phyloP scores from a whole-genome alignment of 2,329 filamentous ascomycete genomes.

The Aspergillus sp. region DNA sequence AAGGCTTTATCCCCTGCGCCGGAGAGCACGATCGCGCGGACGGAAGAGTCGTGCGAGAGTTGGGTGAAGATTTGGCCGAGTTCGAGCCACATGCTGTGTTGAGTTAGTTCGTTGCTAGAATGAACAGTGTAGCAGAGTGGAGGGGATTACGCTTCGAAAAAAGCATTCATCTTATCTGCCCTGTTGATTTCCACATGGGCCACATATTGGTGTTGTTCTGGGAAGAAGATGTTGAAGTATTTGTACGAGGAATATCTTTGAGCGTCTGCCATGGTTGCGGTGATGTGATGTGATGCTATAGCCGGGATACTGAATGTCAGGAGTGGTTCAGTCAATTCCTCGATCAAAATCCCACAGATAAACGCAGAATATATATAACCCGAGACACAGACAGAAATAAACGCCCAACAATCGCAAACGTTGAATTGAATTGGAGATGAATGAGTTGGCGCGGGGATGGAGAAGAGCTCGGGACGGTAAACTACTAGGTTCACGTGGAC shows the following conservation, averaged over 20 bases:
- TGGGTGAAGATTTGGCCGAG: conserved; percentile 66
- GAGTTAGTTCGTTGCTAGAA: conserved; percentile 3
- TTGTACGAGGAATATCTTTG: conserved; percentile 23
- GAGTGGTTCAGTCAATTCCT: too few relatives aligned
- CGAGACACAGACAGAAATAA: too few relatives aligned
- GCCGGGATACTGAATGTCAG: too few relatives aligned
- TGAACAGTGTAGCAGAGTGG: background rate
- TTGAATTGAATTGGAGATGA: too few relatives aligned
- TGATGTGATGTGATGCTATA: too few relatives aligned
- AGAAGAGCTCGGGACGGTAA: too few relatives aligned
- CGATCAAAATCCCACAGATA: too few relatives aligned
- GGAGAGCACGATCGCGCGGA: conserved; percentile 74
- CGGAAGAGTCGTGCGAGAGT: conserved; percentile 65
- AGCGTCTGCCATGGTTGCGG: conserved; percentile 19
- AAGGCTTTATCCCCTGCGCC: conserved; percentile 81
- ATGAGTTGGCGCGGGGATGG: too few relatives aligned
- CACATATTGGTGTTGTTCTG: conserved; percentile 57
- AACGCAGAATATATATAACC: too few relatives aligned
- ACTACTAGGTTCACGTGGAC: too few relatives aligned
- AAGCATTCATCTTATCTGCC: conserved; percentile 81
- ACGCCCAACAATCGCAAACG: too few relatives aligned
- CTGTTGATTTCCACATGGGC: conserved; percentile 92
- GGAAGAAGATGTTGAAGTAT: conserved; percentile 70
- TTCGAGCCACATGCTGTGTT: conserved; percentile 73
- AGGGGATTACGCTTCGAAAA: conserved; percentile 57